A percentile compares a stretch with the other conserved stretches of the same genome.
Evolutionary conservation across 495 filamentous ascomycete species (phyloP).

Genomic region (Trypethelium eluteriae): DNA sequence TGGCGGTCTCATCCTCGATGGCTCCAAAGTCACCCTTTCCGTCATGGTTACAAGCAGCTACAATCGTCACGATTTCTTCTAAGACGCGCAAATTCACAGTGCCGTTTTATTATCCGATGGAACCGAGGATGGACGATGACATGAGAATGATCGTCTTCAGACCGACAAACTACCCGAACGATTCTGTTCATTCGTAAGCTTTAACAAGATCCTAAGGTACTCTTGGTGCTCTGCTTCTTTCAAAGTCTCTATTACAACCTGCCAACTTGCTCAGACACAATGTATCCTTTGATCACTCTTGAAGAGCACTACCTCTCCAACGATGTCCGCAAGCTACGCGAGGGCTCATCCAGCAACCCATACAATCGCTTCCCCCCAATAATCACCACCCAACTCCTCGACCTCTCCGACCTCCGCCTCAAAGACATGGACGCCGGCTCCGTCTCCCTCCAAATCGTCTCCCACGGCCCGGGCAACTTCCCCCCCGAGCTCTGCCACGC

Average conservation of each 20-base stretch:
- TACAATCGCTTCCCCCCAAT: slow-evolving; percentile 30
- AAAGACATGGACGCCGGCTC: slow-evolving; percentile 45
- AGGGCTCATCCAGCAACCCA: slow-evolving; percentile 6
- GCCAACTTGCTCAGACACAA: neutral
- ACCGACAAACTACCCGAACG: neutral
- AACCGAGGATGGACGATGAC: neutral
- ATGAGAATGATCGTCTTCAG: neutral
- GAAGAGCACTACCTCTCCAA: slow-evolving; percentile 54
- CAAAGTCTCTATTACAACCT: neutral
- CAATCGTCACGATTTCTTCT: no score
- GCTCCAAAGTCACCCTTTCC: no score
- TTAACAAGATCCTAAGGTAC: no score
- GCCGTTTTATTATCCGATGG: neutral
- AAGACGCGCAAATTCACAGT: neutral
- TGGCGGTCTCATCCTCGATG: no score
- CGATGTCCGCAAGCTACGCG: slow-evolving; percentile 24
- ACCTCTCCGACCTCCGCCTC: slow-evolving; percentile 40
- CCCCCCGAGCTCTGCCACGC: slow-evolving; percentile 30
- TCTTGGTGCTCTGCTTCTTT: no score
- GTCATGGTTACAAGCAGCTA: no score
- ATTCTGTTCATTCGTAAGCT: neutral
- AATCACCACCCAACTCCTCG: slow-evolving; percentile 33
- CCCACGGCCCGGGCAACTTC: slow-evolving; percentile 38
- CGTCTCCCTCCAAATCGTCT: slow-evolving; percentile 52
- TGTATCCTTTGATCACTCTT: slow-evolving; percentile 45